phyloP scores from a whole-genome alignment of 1,139 yeast genomes.

The Blastobotrys ciferrii region DNA sequence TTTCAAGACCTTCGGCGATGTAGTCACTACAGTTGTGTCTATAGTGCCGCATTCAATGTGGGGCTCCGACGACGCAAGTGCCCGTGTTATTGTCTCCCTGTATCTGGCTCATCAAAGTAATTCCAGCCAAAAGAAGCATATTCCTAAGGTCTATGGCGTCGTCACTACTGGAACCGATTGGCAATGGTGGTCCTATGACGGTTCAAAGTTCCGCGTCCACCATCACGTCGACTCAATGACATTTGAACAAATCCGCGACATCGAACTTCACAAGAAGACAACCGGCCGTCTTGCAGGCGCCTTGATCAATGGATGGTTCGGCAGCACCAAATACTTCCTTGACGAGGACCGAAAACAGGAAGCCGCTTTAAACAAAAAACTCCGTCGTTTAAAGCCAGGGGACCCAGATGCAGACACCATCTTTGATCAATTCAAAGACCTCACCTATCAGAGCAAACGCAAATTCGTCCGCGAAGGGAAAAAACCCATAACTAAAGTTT shows the following conservation, averaged over 20 bases:
- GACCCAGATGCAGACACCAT: neutral
- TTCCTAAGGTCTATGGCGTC: conserved; percentile 1
- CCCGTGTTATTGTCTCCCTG: conserved; percentile 6
- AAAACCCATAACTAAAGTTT: neutral
- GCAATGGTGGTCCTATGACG: conserved; percentile 9
- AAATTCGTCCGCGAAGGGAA: neutral
- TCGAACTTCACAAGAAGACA: neutral
- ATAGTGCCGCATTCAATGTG: neutral
- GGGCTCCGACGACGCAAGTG: conserved; percentile 1
- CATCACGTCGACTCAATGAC: neutral
- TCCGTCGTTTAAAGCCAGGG: neutral
- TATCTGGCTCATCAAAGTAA: conserved; percentile 8
- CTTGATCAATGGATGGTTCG: neutral
- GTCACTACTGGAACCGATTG: conserved; percentile 2
- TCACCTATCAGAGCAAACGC: neutral
- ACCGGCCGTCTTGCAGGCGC: neutral
- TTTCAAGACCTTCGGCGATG: neutral
- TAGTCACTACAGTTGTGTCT: neutral
- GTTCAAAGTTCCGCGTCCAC: conserved; percentile 5
- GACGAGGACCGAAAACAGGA: neutral
- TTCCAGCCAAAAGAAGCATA: neutral
- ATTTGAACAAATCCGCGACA: neutral
- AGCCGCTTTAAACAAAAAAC: neutral
- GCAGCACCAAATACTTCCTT: neutral
- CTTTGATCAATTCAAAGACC: neutral